A percentile compares a stretch with the other conserved stretches of the same genome.
phyloP scores from a whole-genome alignment of 2,329 filamentous ascomycete species.

The Xylogone sp. region DNA sequence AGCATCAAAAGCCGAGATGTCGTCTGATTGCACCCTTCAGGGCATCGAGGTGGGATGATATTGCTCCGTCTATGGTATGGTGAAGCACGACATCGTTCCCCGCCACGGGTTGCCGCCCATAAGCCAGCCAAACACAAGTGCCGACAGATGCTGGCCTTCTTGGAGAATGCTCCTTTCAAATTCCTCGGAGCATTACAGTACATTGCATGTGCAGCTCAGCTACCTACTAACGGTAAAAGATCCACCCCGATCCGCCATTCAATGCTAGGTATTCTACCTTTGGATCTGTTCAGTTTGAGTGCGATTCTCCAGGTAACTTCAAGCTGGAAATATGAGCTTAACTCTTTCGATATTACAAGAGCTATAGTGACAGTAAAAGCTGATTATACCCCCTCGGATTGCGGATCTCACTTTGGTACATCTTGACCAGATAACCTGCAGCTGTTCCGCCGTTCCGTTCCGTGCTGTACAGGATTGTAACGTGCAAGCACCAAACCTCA shows the following conservation, averaged over 20 bases:
- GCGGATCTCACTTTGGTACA: neutral
- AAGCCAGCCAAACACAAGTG: neutral
- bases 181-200: neutral
- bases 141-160: neutral
- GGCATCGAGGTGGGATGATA: neutral
- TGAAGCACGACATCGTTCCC: neutral
- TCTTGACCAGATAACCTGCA: neutral
- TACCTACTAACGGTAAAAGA: neutral
- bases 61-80: neutral
- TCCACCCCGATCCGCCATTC: neutral
- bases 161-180: neutral
- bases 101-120: neutral
- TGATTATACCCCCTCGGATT: neutral
- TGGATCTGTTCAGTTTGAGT: too few relatives aligned
- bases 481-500: neutral
- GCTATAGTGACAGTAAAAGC: neutral
- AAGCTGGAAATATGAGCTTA: neutral
- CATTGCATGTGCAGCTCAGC: neutral
- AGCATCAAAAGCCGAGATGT: neutral
- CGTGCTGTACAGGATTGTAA: neutral
- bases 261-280: too few relatives aligned
- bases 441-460: neutral
- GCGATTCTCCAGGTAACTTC: too few relatives aligned
- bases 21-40: neutral
- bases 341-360: too few relatives aligned